These are phyloP conservation scores for Russula virescens DNA, from an alignment of 768 basidiomycete genomes.

Conservation along the genomic window DNA sequence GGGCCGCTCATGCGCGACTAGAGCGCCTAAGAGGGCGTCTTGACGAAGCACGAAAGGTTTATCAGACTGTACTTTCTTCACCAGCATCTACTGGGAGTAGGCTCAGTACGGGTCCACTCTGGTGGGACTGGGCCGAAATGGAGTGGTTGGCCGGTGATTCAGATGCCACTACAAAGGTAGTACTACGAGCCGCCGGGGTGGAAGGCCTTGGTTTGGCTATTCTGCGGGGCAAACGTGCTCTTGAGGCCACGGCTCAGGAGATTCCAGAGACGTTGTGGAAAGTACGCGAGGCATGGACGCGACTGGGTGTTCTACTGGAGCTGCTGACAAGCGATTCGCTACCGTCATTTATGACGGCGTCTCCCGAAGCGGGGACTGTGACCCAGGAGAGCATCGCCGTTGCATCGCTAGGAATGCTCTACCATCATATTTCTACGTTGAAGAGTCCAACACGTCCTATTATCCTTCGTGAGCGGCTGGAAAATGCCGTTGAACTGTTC, in stretches of 20 bases:
- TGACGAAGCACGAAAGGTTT: constrained; percentile 73
- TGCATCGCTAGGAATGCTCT: constrained; percentile 52
- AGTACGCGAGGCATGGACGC: constrained; percentile 60
- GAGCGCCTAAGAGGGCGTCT: constrained; percentile 58
- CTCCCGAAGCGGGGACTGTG: constrained; percentile 22
- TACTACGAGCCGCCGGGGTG: constrained; percentile 49
- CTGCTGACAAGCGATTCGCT: constrained; percentile 45
- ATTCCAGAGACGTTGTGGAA: constrained; percentile 39
- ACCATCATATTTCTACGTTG: constrained; percentile 50
- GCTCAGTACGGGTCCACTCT: constrained; percentile 43
- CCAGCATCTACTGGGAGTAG: constrained; percentile 35
- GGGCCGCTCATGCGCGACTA: constrained; percentile 73
- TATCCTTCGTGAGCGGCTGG: constrained; percentile 51
- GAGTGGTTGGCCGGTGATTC: constrained; percentile 62
- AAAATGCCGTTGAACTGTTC: constrained; percentile 49
- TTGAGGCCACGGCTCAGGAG: constrained; percentile 44
- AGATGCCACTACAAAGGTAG: constrained; percentile 47
- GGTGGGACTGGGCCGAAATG: constrained; percentile 84
- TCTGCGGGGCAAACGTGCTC: constrained; percentile 55
- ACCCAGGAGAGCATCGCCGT: constrained; percentile 53
- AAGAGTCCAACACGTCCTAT: constrained; percentile 53
- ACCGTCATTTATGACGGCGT: constrained; percentile 33
- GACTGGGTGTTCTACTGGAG: constrained; percentile 59
- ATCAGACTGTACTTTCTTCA: constrained; percentile 56
- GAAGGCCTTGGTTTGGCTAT: constrained; percentile 49